Base-by-base conservation (phyloP, 176 grass and related monocot genomes). In the Cenchrus americanus region DNA sequence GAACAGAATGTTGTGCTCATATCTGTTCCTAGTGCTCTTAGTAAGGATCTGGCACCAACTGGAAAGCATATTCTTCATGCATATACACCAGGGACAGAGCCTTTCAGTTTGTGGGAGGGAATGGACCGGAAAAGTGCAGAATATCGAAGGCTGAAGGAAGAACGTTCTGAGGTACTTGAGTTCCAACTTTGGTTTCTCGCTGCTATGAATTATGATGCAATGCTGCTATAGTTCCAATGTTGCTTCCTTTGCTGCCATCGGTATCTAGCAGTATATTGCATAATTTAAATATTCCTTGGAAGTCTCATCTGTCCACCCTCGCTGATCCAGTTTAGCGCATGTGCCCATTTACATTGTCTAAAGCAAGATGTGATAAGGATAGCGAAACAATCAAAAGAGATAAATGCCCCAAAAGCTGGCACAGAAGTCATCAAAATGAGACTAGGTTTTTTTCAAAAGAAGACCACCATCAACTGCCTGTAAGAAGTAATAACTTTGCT, bases 51-150 rank as follows among this genome's bases (percentile, higher is more conserved):
- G 86, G 91, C 96, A 66, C 93, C 96, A 0, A 89, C 89, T 11
- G 89, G 93, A 52, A 96, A 99, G 76, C 96, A 96, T 66, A 80
- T 94, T 62, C 89, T 99, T 34, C 96, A 99, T 89, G 96, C 96
- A 12, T 96, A 99, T 85, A 96, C 93, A 11, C 95, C 95, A 8
- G 93, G 96, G 82, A 96, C 96, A 32, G 93, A 99, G 47, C 93
- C 87, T 76, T 99, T 90, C 89, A 71, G 83, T 80, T 87, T 99
- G 64, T 96, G 96, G 96, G 93, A 99, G 23, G 96, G 93, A 61
- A 74, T 94, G 48, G 96, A 96, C 51, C 80, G 89, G 75, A 96
- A 82, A 87, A 94, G 91, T 10, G 68, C 76, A 0, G 91, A 84
- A 9, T 99, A 96, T 78, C 91, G 81, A 78, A 95, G 60, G 54